These are phyloP conservation scores for Penicillium sp. DNA, from an alignment of 2,329 filamentous ascomycete genomes.

Conservation along the genomic window DNA sequence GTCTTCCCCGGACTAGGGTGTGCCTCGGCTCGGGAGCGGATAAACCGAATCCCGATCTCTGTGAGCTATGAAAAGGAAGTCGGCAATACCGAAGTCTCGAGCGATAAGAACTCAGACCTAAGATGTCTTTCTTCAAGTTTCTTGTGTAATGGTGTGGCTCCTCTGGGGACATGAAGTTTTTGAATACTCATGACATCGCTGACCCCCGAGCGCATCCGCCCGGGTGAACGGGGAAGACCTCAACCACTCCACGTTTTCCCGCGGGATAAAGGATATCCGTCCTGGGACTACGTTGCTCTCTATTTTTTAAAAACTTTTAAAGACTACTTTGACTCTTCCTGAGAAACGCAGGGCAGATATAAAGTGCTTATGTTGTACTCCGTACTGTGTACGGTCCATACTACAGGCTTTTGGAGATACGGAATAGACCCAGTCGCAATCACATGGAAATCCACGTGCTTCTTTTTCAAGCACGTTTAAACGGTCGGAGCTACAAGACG, in stretches of 20 bases:
- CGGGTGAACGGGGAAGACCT: constrained; percentile 23
- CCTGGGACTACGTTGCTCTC: background rate
- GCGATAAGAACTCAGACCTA: background rate
- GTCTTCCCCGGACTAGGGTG: constrained; percentile 19
- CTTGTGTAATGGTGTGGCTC: background rate
- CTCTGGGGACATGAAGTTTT: no score
- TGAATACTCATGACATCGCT: constrained; percentile 6
- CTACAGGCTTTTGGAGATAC: background rate
- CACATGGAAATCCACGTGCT: constrained; percentile 15
- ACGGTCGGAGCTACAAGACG: no score
- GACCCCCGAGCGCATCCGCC: constrained; percentile 9
- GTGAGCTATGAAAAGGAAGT: background rate
- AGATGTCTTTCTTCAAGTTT: background rate
- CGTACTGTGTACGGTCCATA: no score
- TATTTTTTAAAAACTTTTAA: background rate
- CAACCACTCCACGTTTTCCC: constrained; percentile 17
- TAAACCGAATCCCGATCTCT: constrained; percentile 13
- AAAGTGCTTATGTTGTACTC: background rate
- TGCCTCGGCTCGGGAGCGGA: constrained; percentile 25
- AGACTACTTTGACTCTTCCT: background rate
- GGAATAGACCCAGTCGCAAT: constrained; percentile 3
- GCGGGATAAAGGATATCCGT: constrained; percentile 19
- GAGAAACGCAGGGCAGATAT: background rate
- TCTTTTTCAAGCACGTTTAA: background rate
- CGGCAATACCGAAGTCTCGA: no score